A percentile compares a stretch with the other conserved stretches of the same genome.
Conservation (phyloP, 2,329 filamentous ascomycete genomes). For the Fusarium sacchari region DNA sequence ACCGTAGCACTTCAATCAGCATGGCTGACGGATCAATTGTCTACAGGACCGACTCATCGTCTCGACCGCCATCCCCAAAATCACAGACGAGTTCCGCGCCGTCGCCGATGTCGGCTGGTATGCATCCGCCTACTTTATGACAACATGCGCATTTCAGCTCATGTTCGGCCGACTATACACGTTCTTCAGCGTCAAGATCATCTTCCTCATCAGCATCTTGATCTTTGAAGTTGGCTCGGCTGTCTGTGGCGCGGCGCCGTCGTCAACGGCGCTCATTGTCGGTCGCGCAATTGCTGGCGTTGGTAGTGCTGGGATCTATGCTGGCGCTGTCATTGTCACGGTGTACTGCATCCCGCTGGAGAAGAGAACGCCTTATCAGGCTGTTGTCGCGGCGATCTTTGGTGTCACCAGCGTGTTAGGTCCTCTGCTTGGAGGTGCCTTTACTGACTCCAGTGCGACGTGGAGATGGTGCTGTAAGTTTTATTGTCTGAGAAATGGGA, state of each 20-base stretch:
- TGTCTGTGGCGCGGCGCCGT: slow-evolving; percentile 50
- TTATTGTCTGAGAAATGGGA: not conserved
- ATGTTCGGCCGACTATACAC: slow-evolving; percentile 55
- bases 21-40: not conserved
- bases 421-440: slow-evolving; percentile 43
- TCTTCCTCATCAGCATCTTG: slow-evolving; percentile 52
- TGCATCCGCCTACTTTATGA: slow-evolving; percentile 59
- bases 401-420: slow-evolving; percentile 44
- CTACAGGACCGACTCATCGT: slow-evolving; percentile 48
- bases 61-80: slow-evolving; percentile 61
- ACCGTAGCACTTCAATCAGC: not conserved
- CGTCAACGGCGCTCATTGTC: slow-evolving; percentile 16
- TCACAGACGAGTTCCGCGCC: slow-evolving; percentile 57
- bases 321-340: slow-evolving; percentile 1
- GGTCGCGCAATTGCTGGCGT: slow-evolving; percentile 58
- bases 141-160: slow-evolving; percentile 51
- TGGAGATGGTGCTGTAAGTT: slow-evolving; percentile 11
- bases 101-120: slow-evolving; percentile 64
- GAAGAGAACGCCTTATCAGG: slow-evolving; percentile 39
- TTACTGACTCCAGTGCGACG: slow-evolving; percentile 28
- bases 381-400: slow-evolving; percentile 41
- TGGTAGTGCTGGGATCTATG: slow-evolving; percentile 51
- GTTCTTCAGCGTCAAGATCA: slow-evolving; percentile 56
- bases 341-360: slow-evolving; percentile 47
- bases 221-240: slow-evolving; percentile 62